These are phyloP conservation scores for Fraxinus ornus DNA, from an alignment of 305 asterid species.

Conservation along the genomic window DNA sequence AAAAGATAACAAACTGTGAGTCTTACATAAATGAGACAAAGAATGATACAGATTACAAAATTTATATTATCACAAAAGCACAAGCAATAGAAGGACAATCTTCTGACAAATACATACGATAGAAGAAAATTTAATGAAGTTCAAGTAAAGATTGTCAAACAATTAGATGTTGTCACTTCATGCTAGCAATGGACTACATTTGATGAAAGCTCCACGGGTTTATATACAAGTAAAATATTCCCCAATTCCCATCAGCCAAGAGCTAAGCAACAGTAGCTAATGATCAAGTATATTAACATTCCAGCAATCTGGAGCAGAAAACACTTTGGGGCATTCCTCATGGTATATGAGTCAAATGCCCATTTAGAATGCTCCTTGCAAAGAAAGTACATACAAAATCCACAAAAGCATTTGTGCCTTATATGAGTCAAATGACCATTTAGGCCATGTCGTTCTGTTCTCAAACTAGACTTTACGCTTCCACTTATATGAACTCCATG, in stretches of 20 bases:
- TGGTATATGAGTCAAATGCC: not conserved
- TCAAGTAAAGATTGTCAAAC: not conserved
- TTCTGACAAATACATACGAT: not conserved
- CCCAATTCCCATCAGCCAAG: not conserved
- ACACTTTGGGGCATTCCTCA: not conserved
- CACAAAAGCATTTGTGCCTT: not conserved
- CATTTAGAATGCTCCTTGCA: not conserved
- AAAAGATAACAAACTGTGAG: not conserved
- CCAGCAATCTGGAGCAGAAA: not conserved
- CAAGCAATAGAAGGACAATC: not conserved
- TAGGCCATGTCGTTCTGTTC: not conserved
- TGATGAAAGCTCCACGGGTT: not conserved
- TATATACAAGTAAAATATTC: not conserved
- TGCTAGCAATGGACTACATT: not conserved
- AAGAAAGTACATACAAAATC: not conserved
- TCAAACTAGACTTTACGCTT: not conserved
- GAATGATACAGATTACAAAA: not conserved
- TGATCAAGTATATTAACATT: not conserved
- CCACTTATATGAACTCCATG: not conserved
- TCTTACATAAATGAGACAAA: not conserved
- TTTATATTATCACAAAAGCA: not conserved
- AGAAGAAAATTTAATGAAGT: not conserved
- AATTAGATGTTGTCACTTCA: not conserved
- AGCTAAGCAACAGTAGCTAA: not conserved
- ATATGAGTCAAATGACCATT: no score